These are phyloP conservation scores for Neofusicoccum sp. DNA, from an alignment of 2,329 filamentous ascomycete genomes.

Conservation along the genomic window DNA sequence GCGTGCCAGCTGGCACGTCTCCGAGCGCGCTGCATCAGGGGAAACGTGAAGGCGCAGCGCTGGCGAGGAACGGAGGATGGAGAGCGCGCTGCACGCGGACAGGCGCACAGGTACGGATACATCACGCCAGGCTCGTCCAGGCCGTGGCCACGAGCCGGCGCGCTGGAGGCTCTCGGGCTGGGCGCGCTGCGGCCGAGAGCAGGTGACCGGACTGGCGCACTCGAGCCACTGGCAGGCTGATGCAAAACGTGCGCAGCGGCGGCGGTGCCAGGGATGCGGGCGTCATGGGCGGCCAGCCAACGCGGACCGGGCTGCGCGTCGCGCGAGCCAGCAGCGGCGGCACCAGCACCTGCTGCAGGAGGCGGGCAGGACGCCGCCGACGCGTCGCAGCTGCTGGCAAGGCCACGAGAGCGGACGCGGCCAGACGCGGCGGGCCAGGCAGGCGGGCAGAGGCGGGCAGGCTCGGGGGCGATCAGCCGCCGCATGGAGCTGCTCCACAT, in stretches of 20 bases:
- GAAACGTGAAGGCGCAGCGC: neutral
- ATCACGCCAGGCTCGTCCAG: conserved; percentile 9
- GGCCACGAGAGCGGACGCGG: too few species aligned
- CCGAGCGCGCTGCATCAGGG: neutral
- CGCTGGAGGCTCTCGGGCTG: conserved; percentile 7
- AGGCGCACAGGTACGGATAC: conserved; percentile 12
- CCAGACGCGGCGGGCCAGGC: neutral
- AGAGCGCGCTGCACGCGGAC: neutral
- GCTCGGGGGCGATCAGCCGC: neutral
- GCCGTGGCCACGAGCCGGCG: neutral
- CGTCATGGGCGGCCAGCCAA: conserved; percentile 16
- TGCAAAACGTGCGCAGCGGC: conserved; percentile 15
- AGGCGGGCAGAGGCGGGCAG: neutral
- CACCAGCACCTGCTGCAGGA: conserved; percentile 3
- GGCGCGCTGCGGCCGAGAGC: conserved; percentile 11
- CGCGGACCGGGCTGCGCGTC: conserved; percentile 2
- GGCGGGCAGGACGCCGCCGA: too few species aligned
- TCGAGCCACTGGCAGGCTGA: conserved; percentile 15
- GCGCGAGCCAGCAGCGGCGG: conserved; percentile 7
- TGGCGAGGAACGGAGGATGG: conserved; percentile 1
- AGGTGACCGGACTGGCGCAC: conserved; percentile 13
- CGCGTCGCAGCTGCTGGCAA: too few species aligned
- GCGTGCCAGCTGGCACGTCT: neutral
- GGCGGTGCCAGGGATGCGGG: conserved; percentile 10
- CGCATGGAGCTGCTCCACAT: conserved; percentile 3